Conservation (phyloP, 2,329 filamentous ascomycete genomes). For the Microcyclospora tardicrescens region DNA sequence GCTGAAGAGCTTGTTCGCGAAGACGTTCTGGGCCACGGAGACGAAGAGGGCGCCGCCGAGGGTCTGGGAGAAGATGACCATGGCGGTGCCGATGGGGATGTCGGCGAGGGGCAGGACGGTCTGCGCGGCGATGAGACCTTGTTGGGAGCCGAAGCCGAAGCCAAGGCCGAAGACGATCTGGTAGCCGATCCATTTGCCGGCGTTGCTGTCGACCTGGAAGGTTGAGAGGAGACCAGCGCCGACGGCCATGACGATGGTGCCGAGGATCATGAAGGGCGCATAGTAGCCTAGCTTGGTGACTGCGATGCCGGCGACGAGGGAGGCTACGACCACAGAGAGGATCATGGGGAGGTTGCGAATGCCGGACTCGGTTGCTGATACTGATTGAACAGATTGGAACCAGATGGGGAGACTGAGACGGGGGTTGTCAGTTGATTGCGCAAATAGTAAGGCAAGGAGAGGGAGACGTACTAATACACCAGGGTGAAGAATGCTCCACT, state of each 20-base stretch:
- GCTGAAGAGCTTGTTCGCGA: constrained; percentile 36
- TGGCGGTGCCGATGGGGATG: constrained; percentile 34
- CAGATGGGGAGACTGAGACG: constrained; percentile 34
- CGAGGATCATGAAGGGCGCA: constrained; percentile 35
- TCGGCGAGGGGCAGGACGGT: constrained; percentile 30
- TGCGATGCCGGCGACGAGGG: constrained; percentile 26
- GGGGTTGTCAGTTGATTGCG: background rate
- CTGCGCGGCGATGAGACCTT: constrained; percentile 34
- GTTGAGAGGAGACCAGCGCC: constrained; percentile 35
- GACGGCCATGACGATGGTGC: constrained; percentile 30
- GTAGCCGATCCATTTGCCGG: constrained; percentile 27
- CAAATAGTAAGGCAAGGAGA: constrained; percentile 24
- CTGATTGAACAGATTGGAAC: constrained; percentile 37
- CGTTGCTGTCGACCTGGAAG: constrained; percentile 26
- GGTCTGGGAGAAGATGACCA: constrained; percentile 36
- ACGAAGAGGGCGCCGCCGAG: constrained; percentile 38
- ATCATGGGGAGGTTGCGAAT: constrained; percentile 37
- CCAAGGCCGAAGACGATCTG: constrained; percentile 27
- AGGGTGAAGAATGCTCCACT: constrained; percentile 34
- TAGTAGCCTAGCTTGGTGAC: constrained; percentile 36
- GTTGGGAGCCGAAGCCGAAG: constrained; percentile 37
- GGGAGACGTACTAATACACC: constrained; percentile 17
- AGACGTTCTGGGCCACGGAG: constrained; percentile 37
- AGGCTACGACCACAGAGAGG: constrained; percentile 32
- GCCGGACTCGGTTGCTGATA: constrained; percentile 32